Evolutionary conservation across 208 protist species (phyloP), one percentile per base, ranked within the genome.

Genomic region (Cochliopodium minus): DNA sequence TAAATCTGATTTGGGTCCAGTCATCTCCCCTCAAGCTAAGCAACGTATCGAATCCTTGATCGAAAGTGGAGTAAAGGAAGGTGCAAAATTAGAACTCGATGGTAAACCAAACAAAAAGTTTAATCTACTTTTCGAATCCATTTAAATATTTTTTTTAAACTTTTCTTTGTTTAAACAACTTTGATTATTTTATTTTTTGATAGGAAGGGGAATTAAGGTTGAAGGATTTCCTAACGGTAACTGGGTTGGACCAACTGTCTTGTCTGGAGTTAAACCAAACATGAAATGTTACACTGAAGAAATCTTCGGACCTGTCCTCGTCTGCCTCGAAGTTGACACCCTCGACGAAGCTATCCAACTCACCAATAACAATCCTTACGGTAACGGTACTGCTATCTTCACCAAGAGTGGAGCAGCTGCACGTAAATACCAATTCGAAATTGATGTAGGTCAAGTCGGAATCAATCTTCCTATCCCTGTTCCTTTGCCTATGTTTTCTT

Each of bases 381-480:
- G 85, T 50, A 91, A 91, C 59, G 85, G 85, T 45, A 82, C 76
- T 22, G 82, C 85, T 32, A 74, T 91, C 45, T 91, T 91, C 62
- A 91, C 85, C 0, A 60, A 59, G 25, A 74, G 46, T 29, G 85
- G 85, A 35, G 66, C 79, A 29, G 65, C 69, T 23, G 84, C 85
- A 25, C 67, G 84, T 34, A 86, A 89, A 65, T 91, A 79, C 73
- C 67, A 78, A 65, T 46, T 71, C 57, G 72, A 88, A 62, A 64
- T 87, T 38, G 78, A 83, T 54, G 78, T 71, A 34, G 81, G 81
- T 35, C 82, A 87, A 69, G 61, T 90, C 23, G 85, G 85, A 47
- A 77, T 91, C 70, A 91, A 91, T 61, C 61, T 91, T 11, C 84
- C 85, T 52, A 91, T 91, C 56, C 85, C 85, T 34, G 85, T 91